Evolutionary conservation across 495 filamentous ascomycete genomes (phyloP).

Genomic region (Neurospora discreta): DNA sequence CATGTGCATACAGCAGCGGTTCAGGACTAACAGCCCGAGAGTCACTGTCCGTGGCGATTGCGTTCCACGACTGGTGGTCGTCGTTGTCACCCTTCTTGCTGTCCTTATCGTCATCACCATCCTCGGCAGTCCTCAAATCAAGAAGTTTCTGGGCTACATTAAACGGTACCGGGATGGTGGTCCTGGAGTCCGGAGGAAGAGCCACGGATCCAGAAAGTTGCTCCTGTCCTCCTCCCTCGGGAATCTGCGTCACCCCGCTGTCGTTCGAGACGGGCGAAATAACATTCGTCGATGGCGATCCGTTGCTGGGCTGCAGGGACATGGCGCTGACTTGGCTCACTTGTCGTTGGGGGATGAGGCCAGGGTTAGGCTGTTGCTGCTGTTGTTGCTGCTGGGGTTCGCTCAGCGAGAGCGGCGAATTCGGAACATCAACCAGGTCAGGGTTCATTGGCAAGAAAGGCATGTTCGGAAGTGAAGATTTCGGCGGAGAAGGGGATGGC

Average conservation of each 20-base stretch:
- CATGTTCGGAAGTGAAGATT: constrained; percentile 3
- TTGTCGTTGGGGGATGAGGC: constrained; percentile 13
- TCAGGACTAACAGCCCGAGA: not conserved
- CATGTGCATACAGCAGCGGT: not conserved
- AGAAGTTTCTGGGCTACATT: not conserved
- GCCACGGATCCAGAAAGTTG: not conserved
- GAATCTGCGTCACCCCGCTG: not conserved
- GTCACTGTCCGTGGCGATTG: not conserved
- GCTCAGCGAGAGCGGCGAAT: constrained; percentile 2
- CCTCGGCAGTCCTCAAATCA: not conserved
- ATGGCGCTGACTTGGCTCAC: constrained; percentile 17
- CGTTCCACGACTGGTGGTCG: not conserved
- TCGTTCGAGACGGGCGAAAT: constrained; percentile 4
- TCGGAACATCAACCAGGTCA: not conserved
- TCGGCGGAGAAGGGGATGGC: not conserved
- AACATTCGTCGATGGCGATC: not conserved
- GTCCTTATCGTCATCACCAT: not conserved
- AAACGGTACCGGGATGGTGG: constrained; percentile 18
- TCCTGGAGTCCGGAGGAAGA: constrained; percentile 4
- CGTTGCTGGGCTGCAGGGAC: constrained; percentile 13
- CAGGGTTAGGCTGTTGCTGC: not conserved
- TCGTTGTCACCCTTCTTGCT: not conserved
- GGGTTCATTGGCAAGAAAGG: constrained; percentile 14
- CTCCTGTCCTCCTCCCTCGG: constrained; percentile 1
- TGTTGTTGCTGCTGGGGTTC: not conserved